Conservation (phyloP, 768 basidiomycete species). For the Kwoniella botswanensis region DNA sequence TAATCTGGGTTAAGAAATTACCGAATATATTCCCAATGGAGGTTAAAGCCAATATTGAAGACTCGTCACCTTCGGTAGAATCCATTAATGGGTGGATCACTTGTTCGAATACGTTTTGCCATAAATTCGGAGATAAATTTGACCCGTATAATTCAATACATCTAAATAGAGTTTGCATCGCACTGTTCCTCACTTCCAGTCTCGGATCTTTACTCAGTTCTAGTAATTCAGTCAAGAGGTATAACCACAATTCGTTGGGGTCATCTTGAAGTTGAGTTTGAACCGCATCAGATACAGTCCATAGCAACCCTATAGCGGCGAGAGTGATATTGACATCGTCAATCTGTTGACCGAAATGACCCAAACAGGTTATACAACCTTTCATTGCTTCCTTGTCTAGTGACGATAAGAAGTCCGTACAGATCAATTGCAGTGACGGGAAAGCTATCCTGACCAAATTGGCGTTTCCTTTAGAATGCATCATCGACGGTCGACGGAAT, state of each 20-base stretch:
- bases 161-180: slow-evolving; percentile 92
- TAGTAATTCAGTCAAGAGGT: slow-evolving; percentile 79
- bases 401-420: slow-evolving; percentile 80
- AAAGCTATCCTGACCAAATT: slow-evolving; percentile 88
- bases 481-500: slow-evolving; percentile 62
- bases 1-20: slow-evolving; percentile 78
- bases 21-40: slow-evolving; percentile 83
- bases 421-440: slow-evolving; percentile 89
- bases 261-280: slow-evolving; percentile 64
- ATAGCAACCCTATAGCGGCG: slow-evolving; percentile 88
- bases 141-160: slow-evolving; percentile 92
- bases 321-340: slow-evolving; percentile 92
- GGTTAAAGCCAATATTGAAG: slow-evolving; percentile 79
- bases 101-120: slow-evolving; percentile 91
- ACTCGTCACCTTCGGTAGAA: slow-evolving; percentile 72
- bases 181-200: slow-evolving; percentile 87
- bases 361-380: slow-evolving; percentile 86
- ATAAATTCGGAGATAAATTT: slow-evolving; percentile 77
- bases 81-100: slow-evolving; percentile 80
- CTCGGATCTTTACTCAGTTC: slow-evolving; percentile 79
- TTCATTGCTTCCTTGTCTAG: slow-evolving; percentile 81
- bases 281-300: slow-evolving; percentile 95
- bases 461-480: slow-evolving; percentile 68
- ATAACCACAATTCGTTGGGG: slow-evolving; percentile 92
- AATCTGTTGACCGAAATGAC: slow-evolving; percentile 85